phyloP scores from a whole-genome alignment of 2,329 filamentous ascomycete genomes.

The Rugonectria rugulosa region DNA sequence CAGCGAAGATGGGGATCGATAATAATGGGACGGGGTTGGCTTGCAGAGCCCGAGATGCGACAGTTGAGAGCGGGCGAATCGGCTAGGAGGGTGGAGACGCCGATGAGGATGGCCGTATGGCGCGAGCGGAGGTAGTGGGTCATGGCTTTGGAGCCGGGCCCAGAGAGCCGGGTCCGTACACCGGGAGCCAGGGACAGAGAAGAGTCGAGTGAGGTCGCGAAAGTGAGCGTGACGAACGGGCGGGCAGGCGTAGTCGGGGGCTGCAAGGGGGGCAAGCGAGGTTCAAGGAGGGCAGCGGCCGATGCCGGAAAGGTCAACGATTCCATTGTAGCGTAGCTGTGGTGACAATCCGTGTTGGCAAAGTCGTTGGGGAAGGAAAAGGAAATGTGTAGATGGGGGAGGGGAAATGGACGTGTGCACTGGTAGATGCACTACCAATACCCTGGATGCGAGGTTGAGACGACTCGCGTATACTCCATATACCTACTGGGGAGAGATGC shows the following conservation, averaged over 20 bases:
- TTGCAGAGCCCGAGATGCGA: slow-evolving; percentile 68
- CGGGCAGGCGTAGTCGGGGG: slow-evolving; percentile 18
- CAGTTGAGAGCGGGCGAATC: slow-evolving; percentile 90
- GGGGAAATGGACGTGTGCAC: no score
- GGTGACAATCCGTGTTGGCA: not conserved
- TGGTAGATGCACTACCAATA: slow-evolving; percentile 1
- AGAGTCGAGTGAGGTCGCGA: slow-evolving; percentile 88
- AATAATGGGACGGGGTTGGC: slow-evolving; percentile 81
- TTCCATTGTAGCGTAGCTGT: slow-evolving; percentile 43
- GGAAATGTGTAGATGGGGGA: no score
- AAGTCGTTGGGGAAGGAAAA: not conserved
- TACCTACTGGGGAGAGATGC: slow-evolving; percentile 22
- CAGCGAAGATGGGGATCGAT: slow-evolving; percentile 83
- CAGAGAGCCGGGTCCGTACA: slow-evolving; percentile 83
- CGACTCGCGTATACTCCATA: not conserved
- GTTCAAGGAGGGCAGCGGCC: slow-evolving; percentile 43
- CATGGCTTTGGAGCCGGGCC: slow-evolving; percentile 86
- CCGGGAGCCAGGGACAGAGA: slow-evolving; percentile 79
- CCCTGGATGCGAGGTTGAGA: slow-evolving; percentile 12
- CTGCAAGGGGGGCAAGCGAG: slow-evolving; percentile 41
- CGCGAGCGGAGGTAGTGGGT: slow-evolving; percentile 86
- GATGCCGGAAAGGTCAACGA: slow-evolving; percentile 43
- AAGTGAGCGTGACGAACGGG: slow-evolving; percentile 80
- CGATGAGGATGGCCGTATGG: slow-evolving; percentile 86
- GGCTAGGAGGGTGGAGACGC: slow-evolving; percentile 81